Percentiles rank a stretch among this genome's conserved stretches.
Evolutionary conservation across 2,329 filamentous ascomycete genomes (phyloP).

Genomic region (Metarhizium album): DNA sequence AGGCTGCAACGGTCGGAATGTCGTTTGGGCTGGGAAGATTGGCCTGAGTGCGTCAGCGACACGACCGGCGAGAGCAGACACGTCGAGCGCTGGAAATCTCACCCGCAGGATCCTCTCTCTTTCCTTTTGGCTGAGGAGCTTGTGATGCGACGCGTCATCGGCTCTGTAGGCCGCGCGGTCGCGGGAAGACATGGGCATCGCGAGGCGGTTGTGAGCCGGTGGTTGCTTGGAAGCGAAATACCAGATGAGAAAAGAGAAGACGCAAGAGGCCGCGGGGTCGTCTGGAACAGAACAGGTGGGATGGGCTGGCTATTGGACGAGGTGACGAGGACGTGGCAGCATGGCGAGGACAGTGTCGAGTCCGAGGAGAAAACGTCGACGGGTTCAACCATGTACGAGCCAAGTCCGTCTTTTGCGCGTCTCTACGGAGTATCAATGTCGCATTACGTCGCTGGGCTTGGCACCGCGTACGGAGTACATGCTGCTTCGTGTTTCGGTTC

Average conservation of each 20-base stretch:
- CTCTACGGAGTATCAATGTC: too few species aligned
- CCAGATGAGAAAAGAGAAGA: not conserved
- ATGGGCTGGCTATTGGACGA: slow-evolving; percentile 13
- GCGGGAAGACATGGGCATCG: slow-evolving; percentile 24
- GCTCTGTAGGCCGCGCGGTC: slow-evolving; percentile 29
- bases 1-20: slow-evolving; percentile 15
- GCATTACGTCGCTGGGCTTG: slow-evolving; percentile 5
- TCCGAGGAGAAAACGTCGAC: too few species aligned
- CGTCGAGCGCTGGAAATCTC: slow-evolving; percentile 1
- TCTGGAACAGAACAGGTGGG: not conserved
- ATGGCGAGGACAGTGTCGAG: not conserved
- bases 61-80: not conserved
- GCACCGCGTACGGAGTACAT: not conserved
- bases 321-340: slow-evolving; percentile 2
- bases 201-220: slow-evolving; percentile 10
- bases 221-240: not conserved
- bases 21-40: slow-evolving; percentile 26
- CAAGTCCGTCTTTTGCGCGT: too few species aligned
- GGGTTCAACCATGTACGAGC: too few species aligned
- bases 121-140: slow-evolving; percentile 24
- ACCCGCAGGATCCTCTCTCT: slow-evolving; percentile 27
- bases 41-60: slow-evolving; percentile 19
- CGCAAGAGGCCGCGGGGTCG: too few species aligned
- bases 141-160: slow-evolving; percentile 26
- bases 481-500: slow-evolving; percentile 3